A percentile compares a stretch with the other conserved stretches of the same genome.
These are phyloP conservation scores for Ceratobasidium sp. DNA, from an alignment of 1,284 basidiomycete species.

Conservation along the genomic window DNA sequence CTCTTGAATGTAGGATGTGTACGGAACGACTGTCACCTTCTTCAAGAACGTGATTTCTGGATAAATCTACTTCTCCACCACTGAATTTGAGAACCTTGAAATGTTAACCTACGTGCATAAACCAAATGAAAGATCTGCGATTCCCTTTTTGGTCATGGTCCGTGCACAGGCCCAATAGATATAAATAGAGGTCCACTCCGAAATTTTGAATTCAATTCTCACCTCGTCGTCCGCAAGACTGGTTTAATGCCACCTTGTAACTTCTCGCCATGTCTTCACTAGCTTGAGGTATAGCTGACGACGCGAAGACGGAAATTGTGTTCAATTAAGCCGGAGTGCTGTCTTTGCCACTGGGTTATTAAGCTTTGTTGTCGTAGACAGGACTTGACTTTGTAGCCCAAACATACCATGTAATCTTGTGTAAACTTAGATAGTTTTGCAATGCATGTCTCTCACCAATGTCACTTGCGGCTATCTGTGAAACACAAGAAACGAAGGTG, in stretches of 20 bases:
- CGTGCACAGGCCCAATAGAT: slow-evolving; percentile 20
- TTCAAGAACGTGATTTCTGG: slow-evolving; percentile 31
- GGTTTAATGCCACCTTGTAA: slow-evolving; percentile 31
- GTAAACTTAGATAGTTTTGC: slow-evolving; percentile 57
- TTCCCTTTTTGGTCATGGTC: slow-evolving; percentile 20
- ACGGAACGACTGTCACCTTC: slow-evolving; percentile 36
- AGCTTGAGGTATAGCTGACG: slow-evolving; percentile 41
- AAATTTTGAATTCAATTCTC: slow-evolving; percentile 35
- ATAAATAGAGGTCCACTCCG: slow-evolving; percentile 17
- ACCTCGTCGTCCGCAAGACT: slow-evolving; percentile 42
- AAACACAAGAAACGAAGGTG: slow-evolving; percentile 57
- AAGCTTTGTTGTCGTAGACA: slow-evolving; percentile 60
- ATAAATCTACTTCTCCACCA: not conserved
- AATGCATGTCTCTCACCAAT: slow-evolving; percentile 55
- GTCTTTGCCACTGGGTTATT: slow-evolving; percentile 57
- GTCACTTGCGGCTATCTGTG: too few species aligned
- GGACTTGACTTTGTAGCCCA: slow-evolving; percentile 80
- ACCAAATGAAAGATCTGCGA: slow-evolving; percentile 2
- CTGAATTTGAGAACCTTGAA: not conserved
- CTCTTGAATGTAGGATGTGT: slow-evolving; percentile 21
- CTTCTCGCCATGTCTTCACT: slow-evolving; percentile 27
- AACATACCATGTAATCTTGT: slow-evolving; percentile 50
- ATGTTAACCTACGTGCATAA: not conserved
- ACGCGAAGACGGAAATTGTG: slow-evolving; percentile 52
- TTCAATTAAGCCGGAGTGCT: slow-evolving; percentile 84